phyloP scores from a whole-genome alignment of 352 stramenopile genomes.

The Phytophthora megakarya region DNA sequence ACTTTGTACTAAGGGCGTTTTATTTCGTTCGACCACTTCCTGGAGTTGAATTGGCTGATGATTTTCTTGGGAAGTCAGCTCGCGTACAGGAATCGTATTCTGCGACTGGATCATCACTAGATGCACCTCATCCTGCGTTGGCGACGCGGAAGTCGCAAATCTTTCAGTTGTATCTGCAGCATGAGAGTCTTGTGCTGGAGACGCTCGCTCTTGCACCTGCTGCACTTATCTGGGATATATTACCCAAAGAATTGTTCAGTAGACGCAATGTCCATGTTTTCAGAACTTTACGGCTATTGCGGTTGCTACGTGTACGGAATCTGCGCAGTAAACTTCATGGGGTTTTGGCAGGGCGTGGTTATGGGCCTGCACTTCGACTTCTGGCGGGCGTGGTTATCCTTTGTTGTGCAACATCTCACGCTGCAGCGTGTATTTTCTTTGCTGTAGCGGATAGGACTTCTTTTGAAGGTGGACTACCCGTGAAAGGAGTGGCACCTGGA shows the following conservation, averaged over 20 bases:
- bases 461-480: constrained; percentile 54
- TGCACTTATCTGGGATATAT: constrained; percentile 61
- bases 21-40: constrained; percentile 46
- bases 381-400: constrained; percentile 59
- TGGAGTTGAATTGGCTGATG: constrained; percentile 9
- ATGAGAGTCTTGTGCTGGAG: constrained; percentile 45
- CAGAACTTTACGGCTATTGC: constrained; percentile 50
- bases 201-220: constrained; percentile 39
- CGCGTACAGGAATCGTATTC: neutral
- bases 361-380: constrained; percentile 45
- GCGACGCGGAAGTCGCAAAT: constrained; percentile 28
- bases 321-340: constrained; percentile 44
- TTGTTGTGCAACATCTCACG: constrained; percentile 44
- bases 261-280: constrained; percentile 28
- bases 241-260: constrained; percentile 54
- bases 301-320: constrained; percentile 51
- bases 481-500: constrained; percentile 23
- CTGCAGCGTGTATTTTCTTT: constrained; percentile 66
- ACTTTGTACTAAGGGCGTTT: constrained; percentile 47
- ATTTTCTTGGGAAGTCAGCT: constrained; percentile 13
- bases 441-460: constrained; percentile 45
- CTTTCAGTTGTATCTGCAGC: constrained; percentile 46
- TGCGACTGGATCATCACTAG: constrained; percentile 5
- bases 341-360: constrained; percentile 52
- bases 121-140: constrained; percentile 5